Conservation (phyloP, 2,329 filamentous ascomycete genomes). For the Nemania sp. region DNA sequence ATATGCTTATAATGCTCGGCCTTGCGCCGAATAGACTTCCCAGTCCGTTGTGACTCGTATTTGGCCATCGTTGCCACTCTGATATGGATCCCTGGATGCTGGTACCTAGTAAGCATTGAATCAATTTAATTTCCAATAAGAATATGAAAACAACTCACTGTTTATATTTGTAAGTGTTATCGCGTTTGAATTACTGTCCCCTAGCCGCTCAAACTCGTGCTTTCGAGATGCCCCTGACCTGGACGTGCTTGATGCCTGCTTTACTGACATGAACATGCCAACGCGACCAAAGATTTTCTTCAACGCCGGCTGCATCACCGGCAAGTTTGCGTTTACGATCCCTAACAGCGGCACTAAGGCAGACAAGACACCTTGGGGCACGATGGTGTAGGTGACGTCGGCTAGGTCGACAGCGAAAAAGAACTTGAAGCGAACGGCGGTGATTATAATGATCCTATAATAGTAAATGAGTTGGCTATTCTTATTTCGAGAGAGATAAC, state of each 20-base stretch:
- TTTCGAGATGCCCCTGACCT: not conserved
- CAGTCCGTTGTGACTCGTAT: not conserved
- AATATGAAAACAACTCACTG: no score
- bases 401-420: conserved; percentile 24
- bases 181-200: no score
- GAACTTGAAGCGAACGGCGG: conserved; percentile 21
- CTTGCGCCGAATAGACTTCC: not conserved
- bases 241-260: not conserved
- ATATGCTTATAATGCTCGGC: no score
- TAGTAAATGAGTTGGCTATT: not conserved
- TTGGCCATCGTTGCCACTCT: not conserved
- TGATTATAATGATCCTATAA: conserved; percentile 21
- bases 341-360: conserved; percentile 30
- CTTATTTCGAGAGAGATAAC: not conserved
- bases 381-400: conserved; percentile 25
- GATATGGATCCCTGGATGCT: no score
- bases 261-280: not conserved
- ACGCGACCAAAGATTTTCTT: not conserved
- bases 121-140: not conserved
- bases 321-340: conserved; percentile 33
- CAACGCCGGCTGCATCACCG: conserved; percentile 24
- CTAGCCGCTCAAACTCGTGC: not conserved
- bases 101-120: no score
- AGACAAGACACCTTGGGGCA: conserved; percentile 20
- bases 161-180: no score